Evolutionary conservation across 2,329 filamentous ascomycete genomes (phyloP), one percentile per base, ranked within the genome.

Genomic region (Fusarium dlaminii): DNA sequence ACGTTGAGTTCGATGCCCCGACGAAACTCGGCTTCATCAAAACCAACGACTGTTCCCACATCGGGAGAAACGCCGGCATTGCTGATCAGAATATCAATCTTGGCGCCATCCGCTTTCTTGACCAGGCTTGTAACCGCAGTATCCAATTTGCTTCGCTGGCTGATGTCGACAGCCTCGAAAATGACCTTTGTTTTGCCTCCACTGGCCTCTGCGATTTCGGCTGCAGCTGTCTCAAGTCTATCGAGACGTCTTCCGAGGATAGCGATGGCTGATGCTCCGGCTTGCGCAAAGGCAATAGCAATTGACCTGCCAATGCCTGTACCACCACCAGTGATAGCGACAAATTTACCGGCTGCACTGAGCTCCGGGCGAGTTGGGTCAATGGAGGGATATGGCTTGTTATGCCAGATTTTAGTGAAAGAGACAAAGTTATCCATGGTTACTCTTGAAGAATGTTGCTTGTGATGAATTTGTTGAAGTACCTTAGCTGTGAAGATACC

Each of bases 381-480:
- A 8, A 52, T 36, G 12, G 49, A 52, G 13, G 49, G n/a, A 12
- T 52, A 52, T 24, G 49, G 49, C n/a, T 27, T 52, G n/a, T 36
- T 52, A 11, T 36, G 49, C 17, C 17, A 52, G 5, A 6, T 15
- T 8, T 36, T 22, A 3, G 49, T 52, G n/a, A 52, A 52, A 36
- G 49, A 36, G n/a, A 52, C 18, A 11, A 52, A 8, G 13, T 22
- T 24, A 24, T n/a, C 32, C 49, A 52, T 52, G 12, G 27, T 12
- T 17, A 8, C 20, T 30, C 3, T 30, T 30, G 9, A 30, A 30
- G 4, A 17, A n/a, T 8, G 9, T 17, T 22, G 4, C 45, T 30
- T n/a, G 14, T 2, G 17, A 8, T n/a, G 6, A 30, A 4, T 30
- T 0, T 12, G 7, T 22, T 11, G 8, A 18, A n/a, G 14, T 15